Evolutionary conservation across 495 filamentous ascomycete species (phyloP).

Genomic region (Aspergillus nidulans): DNA sequence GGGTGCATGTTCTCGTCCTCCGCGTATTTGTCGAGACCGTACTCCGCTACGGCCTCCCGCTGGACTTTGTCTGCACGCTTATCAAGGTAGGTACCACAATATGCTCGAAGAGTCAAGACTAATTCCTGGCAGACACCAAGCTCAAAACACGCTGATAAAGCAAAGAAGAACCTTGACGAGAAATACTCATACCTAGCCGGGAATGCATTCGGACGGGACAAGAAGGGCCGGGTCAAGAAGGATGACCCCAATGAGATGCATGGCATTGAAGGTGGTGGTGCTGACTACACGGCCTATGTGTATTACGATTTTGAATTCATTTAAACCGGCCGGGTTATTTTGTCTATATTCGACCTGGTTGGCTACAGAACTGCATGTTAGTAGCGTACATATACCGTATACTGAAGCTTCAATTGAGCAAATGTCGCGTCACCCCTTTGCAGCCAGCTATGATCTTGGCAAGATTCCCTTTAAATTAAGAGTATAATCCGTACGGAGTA

Average conservation of each 20-base stretch:
- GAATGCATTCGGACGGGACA: conserved; percentile 91
- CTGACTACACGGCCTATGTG: conserved; percentile 93
- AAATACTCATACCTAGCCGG: conserved; percentile 90
- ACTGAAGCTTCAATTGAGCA: neutral
- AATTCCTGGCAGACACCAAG: conserved; percentile 56
- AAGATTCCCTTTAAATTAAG: neutral
- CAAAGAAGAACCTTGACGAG: conserved; percentile 73
- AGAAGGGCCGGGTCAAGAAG: conserved; percentile 83
- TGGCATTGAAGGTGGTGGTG: conserved; percentile 57
- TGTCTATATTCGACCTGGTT: conserved; percentile 1
- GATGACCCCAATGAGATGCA: conserved; percentile 88
- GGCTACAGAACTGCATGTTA: conserved; percentile 4
- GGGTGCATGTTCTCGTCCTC: conserved; percentile 85
- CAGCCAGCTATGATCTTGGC: too few species aligned
- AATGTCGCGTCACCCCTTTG: too few species aligned
- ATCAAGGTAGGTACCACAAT: conserved; percentile 61
- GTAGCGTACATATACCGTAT: conserved; percentile 16
- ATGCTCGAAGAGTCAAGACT: neutral
- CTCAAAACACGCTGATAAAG: conserved; percentile 74
- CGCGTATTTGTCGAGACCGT: conserved; percentile 97
- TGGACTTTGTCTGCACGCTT: conserved; percentile 80
- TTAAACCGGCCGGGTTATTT: conserved; percentile 10
- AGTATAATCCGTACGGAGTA: too few species aligned
- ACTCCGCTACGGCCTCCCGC: conserved; percentile 83
- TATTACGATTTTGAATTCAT: conserved; percentile 91